These are phyloP conservation scores for Leucoagaricus sp. DNA, from an alignment of 1,284 basidiomycete genomes.

Conservation along the genomic window DNA sequence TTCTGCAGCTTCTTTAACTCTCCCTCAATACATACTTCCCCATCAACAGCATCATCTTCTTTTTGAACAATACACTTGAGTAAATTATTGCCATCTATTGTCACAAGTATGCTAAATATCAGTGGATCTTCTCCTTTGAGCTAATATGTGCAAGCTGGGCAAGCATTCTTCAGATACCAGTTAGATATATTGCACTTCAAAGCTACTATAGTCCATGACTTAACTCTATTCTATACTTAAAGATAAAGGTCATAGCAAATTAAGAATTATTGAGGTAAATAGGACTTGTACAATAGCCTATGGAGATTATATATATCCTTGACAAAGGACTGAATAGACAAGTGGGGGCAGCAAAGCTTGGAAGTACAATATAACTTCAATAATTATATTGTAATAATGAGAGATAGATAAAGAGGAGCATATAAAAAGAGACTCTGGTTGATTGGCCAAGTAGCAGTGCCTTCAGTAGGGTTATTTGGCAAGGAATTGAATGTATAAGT, in stretches of 20 bases:
- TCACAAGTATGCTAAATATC: neutral
- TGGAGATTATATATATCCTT: slow-evolving; percentile 1
- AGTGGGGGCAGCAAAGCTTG: slow-evolving; percentile 5
- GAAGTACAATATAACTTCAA: neutral
- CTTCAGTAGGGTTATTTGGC: too few relatives aligned
- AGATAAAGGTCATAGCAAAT: slow-evolving; percentile 1
- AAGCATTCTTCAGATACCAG: neutral
- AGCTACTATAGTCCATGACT: too few relatives aligned
- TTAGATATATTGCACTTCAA: neutral
- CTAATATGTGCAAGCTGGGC: slow-evolving; percentile 5
- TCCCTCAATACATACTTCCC: too few relatives aligned
- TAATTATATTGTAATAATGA: neutral
- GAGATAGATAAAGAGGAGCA: neutral
- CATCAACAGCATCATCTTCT: too few relatives aligned
- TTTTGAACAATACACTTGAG: neutral
- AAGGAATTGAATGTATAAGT: too few relatives aligned
- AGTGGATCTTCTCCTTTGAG: neutral
- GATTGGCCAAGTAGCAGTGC: neutral
- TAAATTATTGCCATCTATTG: slow-evolving; percentile 9
- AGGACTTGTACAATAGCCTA: neutral
- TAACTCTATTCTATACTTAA: neutral
- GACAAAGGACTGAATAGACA: slow-evolving; percentile 9
- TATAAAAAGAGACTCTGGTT: neutral
- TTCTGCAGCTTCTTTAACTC: neutral
- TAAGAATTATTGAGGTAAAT: neutral